Evolutionary conservation across 768 basidiomycete species (phyloP), one percentile per base, ranked within the genome.

Genomic region (Russula emetica): DNA sequence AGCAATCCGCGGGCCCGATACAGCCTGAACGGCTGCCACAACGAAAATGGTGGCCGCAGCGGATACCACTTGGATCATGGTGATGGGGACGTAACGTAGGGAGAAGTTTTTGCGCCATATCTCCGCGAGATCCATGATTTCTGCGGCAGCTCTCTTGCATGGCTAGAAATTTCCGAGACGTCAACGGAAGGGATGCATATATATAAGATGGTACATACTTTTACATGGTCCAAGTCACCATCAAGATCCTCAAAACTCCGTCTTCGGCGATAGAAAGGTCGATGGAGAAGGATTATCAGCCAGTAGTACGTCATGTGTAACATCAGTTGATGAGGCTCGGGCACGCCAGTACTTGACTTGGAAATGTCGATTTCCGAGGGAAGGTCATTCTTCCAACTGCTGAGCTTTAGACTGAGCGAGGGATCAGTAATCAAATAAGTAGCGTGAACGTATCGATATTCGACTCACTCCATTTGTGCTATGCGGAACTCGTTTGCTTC

Each of bases 11-110:
- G 66, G 53, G 30, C 68, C 68, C 8, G 68, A 61, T 10, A 62
- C 62, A 18, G 68, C 68, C 20, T 69, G 68, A 34, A 69, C 62
- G n/a, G 68, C 68, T 20, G 62, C 61, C 5, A 69, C 62, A n/a
- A 69, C 66, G 42, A 69, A 69, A n/a, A 69, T 67, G 28, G 66
- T 69, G 55, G 66, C 68, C 3, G 68, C 68, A 9, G 68, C 68
- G 26, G 68, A 69, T 32, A 69, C 8, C 22, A 67, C 68, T 34
- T 69, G 68, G 28, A 69, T 69, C 58, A 69, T 61, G 44, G 68
- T 69, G 20, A 69, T 69, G 47, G 68, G 68, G 16, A 69, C 68
- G 28, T 61, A 69, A 42, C 68, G 68, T 20, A 69, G 47, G 18
- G 40, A 11, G 45, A 64, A 67, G 18, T 59, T 34, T 24, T 20